Conservation (phyloP, 2,329 filamentous ascomycete genomes). For the Paracoccidioides lutzii region DNA sequence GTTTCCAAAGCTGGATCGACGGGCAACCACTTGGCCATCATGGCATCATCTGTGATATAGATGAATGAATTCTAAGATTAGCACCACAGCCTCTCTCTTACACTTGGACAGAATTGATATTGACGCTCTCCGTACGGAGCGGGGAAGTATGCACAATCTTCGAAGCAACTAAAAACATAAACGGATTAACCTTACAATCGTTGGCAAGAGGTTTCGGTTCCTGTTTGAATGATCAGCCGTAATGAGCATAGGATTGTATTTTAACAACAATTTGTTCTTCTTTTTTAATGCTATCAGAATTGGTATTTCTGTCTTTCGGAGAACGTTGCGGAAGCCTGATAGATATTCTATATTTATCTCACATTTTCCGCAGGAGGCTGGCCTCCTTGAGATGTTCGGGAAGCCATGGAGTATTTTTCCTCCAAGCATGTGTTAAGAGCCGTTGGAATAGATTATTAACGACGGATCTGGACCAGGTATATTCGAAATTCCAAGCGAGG, state of each 20-base stretch:
- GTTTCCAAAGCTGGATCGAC: slow-evolving; percentile 68
- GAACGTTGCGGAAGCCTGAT: background rate
- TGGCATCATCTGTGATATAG: slow-evolving; percentile 54
- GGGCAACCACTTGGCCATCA: slow-evolving; percentile 67
- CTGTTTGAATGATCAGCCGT: background rate
- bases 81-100: background rate
- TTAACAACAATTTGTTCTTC: too few species aligned
- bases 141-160: background rate
- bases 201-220: background rate
- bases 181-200: background rate
- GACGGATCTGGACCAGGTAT: too few species aligned
- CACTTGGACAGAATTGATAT: background rate
- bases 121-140: background rate
- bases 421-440: too few species aligned
- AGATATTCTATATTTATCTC: background rate
- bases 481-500: too few species aligned
- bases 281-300: background rate
- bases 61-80: background rate
- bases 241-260: background rate
- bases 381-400: background rate
- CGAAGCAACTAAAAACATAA: background rate
- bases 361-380: background rate
- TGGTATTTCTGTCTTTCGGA: background rate
- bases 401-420: background rate
- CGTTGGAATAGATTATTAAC: too few species aligned